These are phyloP conservation scores for Kluyveromyces sp. DNA, from an alignment of 1,139 yeast genomes.

Conservation along the genomic window DNA sequence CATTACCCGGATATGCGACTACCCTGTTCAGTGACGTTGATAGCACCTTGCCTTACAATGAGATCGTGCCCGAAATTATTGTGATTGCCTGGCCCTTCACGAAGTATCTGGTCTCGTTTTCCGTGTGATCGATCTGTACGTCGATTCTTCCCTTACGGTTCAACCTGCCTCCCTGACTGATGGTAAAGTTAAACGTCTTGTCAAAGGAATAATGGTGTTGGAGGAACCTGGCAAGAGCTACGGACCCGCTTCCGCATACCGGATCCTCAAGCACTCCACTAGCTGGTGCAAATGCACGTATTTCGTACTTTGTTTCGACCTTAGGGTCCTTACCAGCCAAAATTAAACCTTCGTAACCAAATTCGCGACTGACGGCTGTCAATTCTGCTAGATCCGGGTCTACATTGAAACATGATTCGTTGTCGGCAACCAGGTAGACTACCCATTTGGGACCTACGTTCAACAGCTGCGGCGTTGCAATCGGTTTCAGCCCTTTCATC, in stretches of 20 bases:
- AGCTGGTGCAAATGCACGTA: conserved; percentile 39
- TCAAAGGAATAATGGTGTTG: conserved; percentile 20
- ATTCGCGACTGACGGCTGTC: conserved; percentile 15
- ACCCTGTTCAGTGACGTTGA: no score
- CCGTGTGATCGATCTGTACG: conserved; percentile 19
- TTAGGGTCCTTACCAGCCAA: conserved; percentile 34
- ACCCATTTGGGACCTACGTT: conserved; percentile 42
- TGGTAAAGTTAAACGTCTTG: conserved; percentile 18
- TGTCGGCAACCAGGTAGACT: conserved; percentile 31
- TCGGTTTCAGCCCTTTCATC: conserved; percentile 21
- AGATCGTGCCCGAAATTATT: conserved; percentile 31
- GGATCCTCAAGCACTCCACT: conserved; percentile 41
- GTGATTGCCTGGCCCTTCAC: conserved; percentile 35
- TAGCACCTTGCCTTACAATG: background rate
- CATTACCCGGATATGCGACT: no score
- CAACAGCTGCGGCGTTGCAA: conserved; percentile 24
- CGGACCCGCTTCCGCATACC: conserved; percentile 47
- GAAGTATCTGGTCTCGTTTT: conserved; percentile 16
- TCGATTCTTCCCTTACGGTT: conserved; percentile 33
- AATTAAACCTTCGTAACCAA: conserved; percentile 34
- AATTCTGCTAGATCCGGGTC: conserved; percentile 32
- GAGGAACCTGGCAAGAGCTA: conserved; percentile 32
- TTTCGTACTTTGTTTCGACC: conserved; percentile 22
- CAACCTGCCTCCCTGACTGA: conserved; percentile 36
- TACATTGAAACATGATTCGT: conserved; percentile 30